Evolutionary conservation across 2,329 filamentous ascomycete genomes (phyloP).

Genomic region (Arthrobotrys sinensis): DNA sequence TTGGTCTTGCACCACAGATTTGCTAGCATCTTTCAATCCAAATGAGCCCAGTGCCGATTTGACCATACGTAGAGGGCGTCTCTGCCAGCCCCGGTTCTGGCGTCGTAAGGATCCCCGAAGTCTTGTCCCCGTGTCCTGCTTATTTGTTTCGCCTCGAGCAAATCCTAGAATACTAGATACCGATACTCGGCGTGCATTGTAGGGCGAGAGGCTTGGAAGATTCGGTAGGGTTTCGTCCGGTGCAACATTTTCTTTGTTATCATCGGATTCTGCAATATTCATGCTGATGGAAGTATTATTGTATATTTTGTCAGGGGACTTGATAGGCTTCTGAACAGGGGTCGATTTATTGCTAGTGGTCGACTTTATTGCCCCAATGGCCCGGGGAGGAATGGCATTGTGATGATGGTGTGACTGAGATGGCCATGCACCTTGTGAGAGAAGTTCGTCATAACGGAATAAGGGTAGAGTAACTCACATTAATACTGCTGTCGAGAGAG

Average conservation of each 20-base stretch:
- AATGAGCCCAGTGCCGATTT: constrained; percentile 40
- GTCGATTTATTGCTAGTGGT: background rate
- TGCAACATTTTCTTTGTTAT: constrained; percentile 54
- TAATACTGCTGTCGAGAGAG: constrained; percentile 4
- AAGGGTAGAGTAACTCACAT: constrained; percentile 13
- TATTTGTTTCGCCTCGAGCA: background rate
- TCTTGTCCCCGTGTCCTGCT: background rate
- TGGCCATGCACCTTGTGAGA: background rate
- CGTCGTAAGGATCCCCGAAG: background rate
- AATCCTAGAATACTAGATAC: constrained; percentile 2
- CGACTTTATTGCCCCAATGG: background rate
- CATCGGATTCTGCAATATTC: constrained; percentile 1
- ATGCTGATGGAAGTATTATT: background rate
- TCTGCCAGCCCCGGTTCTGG: constrained; percentile 23
- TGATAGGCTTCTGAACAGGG: background rate
- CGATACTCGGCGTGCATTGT: background rate
- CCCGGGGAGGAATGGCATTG: background rate
- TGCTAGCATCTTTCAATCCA: background rate
- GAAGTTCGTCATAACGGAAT: background rate
- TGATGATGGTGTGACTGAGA: background rate
- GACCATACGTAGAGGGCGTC: constrained; percentile 28
- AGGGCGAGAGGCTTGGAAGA: background rate
- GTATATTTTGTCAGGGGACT: background rate
- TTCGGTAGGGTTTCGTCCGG: constrained; percentile 3
- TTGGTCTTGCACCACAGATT: background rate